phyloP scores from a whole-genome alignment of 2,329 filamentous ascomycete genomes.

The Colletotrichum brevisporum region DNA sequence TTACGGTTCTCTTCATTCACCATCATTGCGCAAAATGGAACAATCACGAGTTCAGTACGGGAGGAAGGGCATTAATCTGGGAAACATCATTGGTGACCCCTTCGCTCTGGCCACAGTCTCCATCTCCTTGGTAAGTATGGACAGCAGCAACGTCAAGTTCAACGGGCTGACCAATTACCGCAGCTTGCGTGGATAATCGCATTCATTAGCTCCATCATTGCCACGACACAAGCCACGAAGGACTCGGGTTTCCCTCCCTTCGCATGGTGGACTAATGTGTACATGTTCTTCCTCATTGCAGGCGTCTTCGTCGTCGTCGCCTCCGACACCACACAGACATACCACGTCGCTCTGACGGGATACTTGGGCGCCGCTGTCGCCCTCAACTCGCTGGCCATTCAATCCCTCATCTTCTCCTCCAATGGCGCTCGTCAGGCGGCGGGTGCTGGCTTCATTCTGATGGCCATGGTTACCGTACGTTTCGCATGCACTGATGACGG shows the following conservation, averaged over 20 bases:
- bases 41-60: slow-evolving; percentile 71
- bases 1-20: slow-evolving; percentile 80
- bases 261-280: slow-evolving; percentile 92
- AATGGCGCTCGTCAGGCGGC: slow-evolving; percentile 85
- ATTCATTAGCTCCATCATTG: slow-evolving; percentile 88
- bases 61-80: slow-evolving; percentile 77
- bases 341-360: slow-evolving; percentile 91
- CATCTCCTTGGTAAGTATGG: slow-evolving; percentile 82
- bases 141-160: neutral
- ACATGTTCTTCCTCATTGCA: slow-evolving; percentile 85
- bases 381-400: slow-evolving; percentile 87
- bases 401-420: slow-evolving; percentile 84
- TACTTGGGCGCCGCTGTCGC: slow-evolving; percentile 89
- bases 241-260: slow-evolving; percentile 77
- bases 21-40: slow-evolving; percentile 87
- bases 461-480: slow-evolving; percentile 92
- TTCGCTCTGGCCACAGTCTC: slow-evolving; percentile 96
- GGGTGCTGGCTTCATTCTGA: slow-evolving; percentile 91
- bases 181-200: slow-evolving; percentile 96
- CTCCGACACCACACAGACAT: slow-evolving; percentile 86
- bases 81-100: slow-evolving; percentile 95
- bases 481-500: neutral
- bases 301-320: slow-evolving; percentile 88
- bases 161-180: neutral
- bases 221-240: slow-evolving; percentile 60